Percentiles rank a stretch among this genome's conserved stretches.
phyloP scores from a whole-genome alignment of 257 asterid genomes.

The Penstemon newberryi region DNA sequence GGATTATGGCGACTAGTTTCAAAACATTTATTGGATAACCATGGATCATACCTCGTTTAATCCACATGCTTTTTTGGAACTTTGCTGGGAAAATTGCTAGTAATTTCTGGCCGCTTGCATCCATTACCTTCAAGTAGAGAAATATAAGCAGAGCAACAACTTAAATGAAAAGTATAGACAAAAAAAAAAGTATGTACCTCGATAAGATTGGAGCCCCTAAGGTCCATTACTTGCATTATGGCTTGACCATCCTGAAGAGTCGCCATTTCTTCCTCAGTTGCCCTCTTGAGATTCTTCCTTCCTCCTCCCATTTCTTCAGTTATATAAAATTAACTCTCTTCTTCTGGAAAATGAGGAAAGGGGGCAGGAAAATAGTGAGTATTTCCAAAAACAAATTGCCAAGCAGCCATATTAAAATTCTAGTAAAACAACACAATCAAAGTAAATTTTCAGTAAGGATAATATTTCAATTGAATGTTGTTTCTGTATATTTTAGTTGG shows the following conservation, averaged over 20 bases:
- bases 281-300: constrained; percentile 88
- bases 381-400: not conserved
- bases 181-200: constrained; percentile 45
- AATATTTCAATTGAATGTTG: too few species aligned
- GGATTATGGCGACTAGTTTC: too few species aligned
- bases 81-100: constrained; percentile 85
- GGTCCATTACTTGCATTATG: constrained; percentile 75
- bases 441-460: too few species aligned
- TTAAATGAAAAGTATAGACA: not conserved
- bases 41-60: constrained; percentile 67
- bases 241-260: constrained; percentile 58
- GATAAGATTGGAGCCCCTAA: constrained; percentile 78
- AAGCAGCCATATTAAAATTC: not conserved
- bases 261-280: constrained; percentile 46
- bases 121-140: constrained; percentile 60
- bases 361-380: not conserved
- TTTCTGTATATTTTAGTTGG: too few species aligned
- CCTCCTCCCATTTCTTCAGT: constrained; percentile 62
- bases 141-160: constrained; percentile 8
- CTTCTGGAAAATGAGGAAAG: constrained; percentile 16
- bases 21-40: not conserved
- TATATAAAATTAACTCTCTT: not conserved
- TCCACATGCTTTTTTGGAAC: constrained; percentile 94
- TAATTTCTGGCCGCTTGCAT: constrained; percentile 58
- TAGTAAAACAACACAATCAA: too few species aligned